These are phyloP conservation scores for Colletotrichum noveboracense DNA, from an alignment of 2,329 filamentous ascomycete species.

Conservation along the genomic window DNA sequence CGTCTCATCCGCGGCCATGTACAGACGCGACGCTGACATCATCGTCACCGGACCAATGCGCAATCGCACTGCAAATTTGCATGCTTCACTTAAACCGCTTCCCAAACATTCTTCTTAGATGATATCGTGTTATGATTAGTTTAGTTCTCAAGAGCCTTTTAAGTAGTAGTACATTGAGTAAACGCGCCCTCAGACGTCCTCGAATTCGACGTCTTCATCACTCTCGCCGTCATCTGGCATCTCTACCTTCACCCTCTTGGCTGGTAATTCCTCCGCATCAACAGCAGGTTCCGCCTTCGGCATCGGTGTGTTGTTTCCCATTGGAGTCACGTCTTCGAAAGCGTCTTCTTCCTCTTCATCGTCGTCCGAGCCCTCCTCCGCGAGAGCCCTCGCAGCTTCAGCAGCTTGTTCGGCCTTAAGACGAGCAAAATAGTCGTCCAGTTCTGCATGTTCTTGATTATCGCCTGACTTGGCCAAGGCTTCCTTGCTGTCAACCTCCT, in stretches of 20 bases:
- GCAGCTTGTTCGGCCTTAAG: slow-evolving; percentile 66
- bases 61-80: neutral
- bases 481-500: slow-evolving; percentile 55
- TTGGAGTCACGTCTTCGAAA: slow-evolving; percentile 54
- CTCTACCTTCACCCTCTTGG: slow-evolving; percentile 69
- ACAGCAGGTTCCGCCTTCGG: slow-evolving; percentile 40
- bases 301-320: slow-evolving; percentile 28
- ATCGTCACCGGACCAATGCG: neutral
- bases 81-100: neutral
- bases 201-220: slow-evolving; percentile 63
- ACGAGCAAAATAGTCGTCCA: slow-evolving; percentile 72
- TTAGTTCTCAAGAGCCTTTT: neutral
- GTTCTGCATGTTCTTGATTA: slow-evolving; percentile 59
- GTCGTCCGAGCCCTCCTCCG: slow-evolving; percentile 30
- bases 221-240: slow-evolving; percentile 53
- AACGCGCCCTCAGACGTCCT: slow-evolving; percentile 50
- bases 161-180: neutral
- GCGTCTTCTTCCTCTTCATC: slow-evolving; percentile 43
- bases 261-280: slow-evolving; percentile 47
- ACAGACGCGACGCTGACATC: neutral
- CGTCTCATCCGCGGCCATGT: neutral
- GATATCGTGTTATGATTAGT: neutral
- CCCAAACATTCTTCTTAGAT: neutral
- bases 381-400: slow-evolving; percentile 38
- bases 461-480: slow-evolving; percentile 43